These are phyloP conservation scores for Trypanosoma mega DNA, from an alignment of 208 protist genomes.

Conservation along the genomic window DNA sequence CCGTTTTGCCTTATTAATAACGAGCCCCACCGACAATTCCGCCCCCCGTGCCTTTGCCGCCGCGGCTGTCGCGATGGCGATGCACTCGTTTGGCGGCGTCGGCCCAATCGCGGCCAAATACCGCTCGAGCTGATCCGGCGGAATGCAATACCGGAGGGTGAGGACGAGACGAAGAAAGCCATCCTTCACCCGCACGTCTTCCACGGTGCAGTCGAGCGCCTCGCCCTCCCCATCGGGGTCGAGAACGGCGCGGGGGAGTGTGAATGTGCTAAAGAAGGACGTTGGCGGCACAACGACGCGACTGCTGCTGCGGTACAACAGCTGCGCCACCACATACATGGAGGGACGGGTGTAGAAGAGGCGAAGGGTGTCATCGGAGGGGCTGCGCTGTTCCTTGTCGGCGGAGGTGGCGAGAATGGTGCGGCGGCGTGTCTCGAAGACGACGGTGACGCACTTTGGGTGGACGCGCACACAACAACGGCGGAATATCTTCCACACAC, in stretches of 20 bases:
- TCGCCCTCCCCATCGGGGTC: slow-evolving; percentile 41
- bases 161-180: slow-evolving; percentile 66
- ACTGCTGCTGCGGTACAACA: slow-evolving; percentile 47
- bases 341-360: slow-evolving; percentile 50
- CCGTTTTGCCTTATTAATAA: slow-evolving; percentile 59
- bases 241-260: slow-evolving; percentile 56
- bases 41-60: slow-evolving; percentile 46
- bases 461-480: slow-evolving; percentile 58
- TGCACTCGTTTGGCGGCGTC: slow-evolving; percentile 65
- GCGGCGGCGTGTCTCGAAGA: slow-evolving; percentile 79
- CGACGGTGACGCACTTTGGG: slow-evolving; percentile 68
- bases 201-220: slow-evolving; percentile 54
- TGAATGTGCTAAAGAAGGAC: slow-evolving; percentile 78
- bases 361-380: slow-evolving; percentile 29
- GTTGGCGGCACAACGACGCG: slow-evolving; percentile 61
- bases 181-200: slow-evolving; percentile 56
- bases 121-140: slow-evolving; percentile 69
- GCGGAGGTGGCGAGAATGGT: slow-evolving; percentile 63
- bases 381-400: slow-evolving; percentile 40
- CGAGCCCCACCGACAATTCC: slow-evolving; percentile 67
- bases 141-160: slow-evolving; percentile 68
- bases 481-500: slow-evolving; percentile 47
- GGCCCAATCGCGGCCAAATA: slow-evolving; percentile 80
- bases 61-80: slow-evolving; percentile 53
- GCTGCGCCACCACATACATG: slow-evolving; percentile 44